Evolutionary conservation across 1,284 basidiomycete genomes (phyloP), one percentile per base, ranked within the genome.

Genomic region (Apiotrichum domesticum): DNA sequence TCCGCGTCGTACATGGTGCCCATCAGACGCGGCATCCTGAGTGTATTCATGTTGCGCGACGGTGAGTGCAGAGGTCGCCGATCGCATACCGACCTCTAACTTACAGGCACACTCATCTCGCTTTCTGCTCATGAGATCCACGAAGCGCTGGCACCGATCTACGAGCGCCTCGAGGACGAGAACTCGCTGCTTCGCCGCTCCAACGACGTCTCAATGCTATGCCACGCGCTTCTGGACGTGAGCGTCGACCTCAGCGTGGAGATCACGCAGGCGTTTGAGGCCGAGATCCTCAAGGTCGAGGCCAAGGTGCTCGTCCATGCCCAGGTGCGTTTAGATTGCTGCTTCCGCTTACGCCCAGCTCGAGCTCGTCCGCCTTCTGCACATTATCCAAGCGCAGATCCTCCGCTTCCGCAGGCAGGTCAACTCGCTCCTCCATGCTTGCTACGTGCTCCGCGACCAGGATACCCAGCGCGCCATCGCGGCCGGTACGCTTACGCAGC

Each of bases 1-100:
- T 66, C 67, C 9, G 73, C 73, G 21, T 69, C 72, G 51, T 76
- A 74, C 56, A 76, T 76, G 74, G 69, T 77, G 1, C 74, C 76
- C 0, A 67, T 77, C 21, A 64, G 74, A 14, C 63, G 71, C 21
- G 69, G 65, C 35, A 71, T 77, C 35, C 58, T 75, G 40, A 71
- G 68, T 51, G 59, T 69, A 6, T 77, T 77, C 61, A 72, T 77
- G 71, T 65, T 71, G 35, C 62, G 74, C 1, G 74, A 77, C 57
- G 74, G 72, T 72, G 52, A 9, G 11, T 35, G 3, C 21, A 21
- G 21, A 21, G 21, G n/a, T 6, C 3, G 11, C 29, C 47, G 9
- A n/a, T 13, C 10, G 21, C 21, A 21, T 21, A 21, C 21, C 21
- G 21, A 21, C 21, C 21, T n/a, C n/a, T 8, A 14, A 33, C 51